A percentile compares a stretch with the other conserved stretches of the same genome.
Conservation (phyloP, 2,329 filamentous ascomycete species). For the Neofusicoccum parvum region DNA sequence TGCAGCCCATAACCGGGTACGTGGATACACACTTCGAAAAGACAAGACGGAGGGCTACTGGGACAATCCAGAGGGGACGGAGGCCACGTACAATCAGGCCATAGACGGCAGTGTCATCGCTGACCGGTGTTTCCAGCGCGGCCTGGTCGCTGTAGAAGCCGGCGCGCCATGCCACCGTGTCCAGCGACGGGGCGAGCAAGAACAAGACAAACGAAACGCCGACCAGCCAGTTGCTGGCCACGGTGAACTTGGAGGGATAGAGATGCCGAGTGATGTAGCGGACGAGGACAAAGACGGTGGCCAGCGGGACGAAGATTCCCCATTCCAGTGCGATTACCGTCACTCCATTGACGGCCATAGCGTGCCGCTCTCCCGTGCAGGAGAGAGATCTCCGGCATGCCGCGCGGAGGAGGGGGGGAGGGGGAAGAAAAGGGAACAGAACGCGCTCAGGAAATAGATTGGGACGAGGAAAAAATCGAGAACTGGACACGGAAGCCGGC, state of each 20-base stretch:
- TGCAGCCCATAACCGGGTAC: background rate
- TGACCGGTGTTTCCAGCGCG: background rate
- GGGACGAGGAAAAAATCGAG: background rate
- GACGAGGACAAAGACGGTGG: background rate
- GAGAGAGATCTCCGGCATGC: background rate
- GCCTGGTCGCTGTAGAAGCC: background rate
- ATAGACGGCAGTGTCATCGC: background rate
- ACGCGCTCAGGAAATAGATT: background rate
- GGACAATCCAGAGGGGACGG: background rate
- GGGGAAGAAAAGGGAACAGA: background rate
- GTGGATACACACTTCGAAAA: too few species aligned
- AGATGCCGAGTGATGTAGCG: background rate
- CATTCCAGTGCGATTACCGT: slow-evolving; percentile 5
- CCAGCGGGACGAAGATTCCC: slow-evolving; percentile 1
- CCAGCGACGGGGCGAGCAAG: background rate
- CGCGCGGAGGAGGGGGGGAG: background rate
- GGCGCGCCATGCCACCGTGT: background rate
- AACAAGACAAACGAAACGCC: background rate
- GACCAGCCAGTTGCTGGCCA: background rate
- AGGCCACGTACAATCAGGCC: background rate
- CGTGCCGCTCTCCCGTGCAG: background rate
- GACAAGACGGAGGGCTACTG: too few species aligned
- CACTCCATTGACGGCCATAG: background rate
- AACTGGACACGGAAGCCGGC: background rate
- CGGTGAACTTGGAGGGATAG: background rate